Evolutionary conservation across 2,329 filamentous ascomycete genomes (phyloP), one percentile per base, ranked within the genome.

Genomic region (Aurifilum marmelostoma): DNA sequence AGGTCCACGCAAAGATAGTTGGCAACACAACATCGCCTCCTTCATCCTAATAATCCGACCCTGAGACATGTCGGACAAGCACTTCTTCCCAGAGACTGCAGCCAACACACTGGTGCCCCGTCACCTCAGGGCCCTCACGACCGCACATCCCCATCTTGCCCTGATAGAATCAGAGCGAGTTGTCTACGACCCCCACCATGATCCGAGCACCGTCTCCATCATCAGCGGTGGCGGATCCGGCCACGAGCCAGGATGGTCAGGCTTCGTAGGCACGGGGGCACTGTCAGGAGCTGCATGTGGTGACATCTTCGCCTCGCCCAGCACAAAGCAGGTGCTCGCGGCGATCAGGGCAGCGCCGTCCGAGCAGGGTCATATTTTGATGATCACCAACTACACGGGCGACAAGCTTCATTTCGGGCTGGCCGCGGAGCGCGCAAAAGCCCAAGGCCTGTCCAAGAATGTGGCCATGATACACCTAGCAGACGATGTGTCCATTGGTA

Each of bases 341-440:
- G 90, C 88, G 64, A 87, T 92, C 24, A 83, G 88, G 73, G 83
- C 87, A 63, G 86, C 91, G 0, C 85, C 88, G 47, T 85, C 84
- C 1, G 83, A 87, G 34, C 85, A 88, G 72, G 91, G 91, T 8
- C 89, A 92, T 1, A 78, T 93, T 43, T 85, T 93, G 9, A 85
- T 92, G 27, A 89, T 92, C 11, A 92, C 92, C 85, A 93, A 93
- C 75, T 92, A 92, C 75, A 92, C 90, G 0, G 88, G 88, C 16
- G 88, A 90, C 76, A 86, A 92, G 63, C 80, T 93, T 69, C 92
- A 93, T 76, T 93, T 93, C 72, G 90, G 90, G 6, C 88, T 93
- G 83, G 91, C 88, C 0, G 88, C 90, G 7, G 91, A 93, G 77
- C 91, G 92, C 75, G 90, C 90, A 14, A 88, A 89, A 67, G 90